A percentile compares a stretch with the other conserved stretches of the same genome.
phyloP scores from a whole-genome alignment of 2,329 filamentous ascomycete species.

The Colletotrichum sojae region DNA sequence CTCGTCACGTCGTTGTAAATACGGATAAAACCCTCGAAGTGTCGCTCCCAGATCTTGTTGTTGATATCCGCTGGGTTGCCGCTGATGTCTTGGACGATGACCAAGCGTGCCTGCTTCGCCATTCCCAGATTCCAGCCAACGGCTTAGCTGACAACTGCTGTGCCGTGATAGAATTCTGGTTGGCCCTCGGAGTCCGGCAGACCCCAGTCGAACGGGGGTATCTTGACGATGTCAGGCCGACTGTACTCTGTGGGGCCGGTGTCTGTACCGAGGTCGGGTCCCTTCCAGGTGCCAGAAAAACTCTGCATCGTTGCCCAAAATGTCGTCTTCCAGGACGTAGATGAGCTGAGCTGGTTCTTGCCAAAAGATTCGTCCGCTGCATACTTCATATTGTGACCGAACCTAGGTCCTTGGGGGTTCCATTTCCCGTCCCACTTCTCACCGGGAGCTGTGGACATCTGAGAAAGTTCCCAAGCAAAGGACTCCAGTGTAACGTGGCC shows the following conservation, averaged over 20 bases:
- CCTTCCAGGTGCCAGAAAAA: too few relatives aligned
- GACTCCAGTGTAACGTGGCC: too few relatives aligned
- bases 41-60: background rate
- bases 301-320: background rate
- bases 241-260: too few relatives aligned
- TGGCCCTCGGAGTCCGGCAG: background rate
- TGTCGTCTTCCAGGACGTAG: constrained; percentile 6
- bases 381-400: background rate
- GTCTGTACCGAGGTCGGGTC: too few relatives aligned
- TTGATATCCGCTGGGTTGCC: background rate
- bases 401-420: background rate
- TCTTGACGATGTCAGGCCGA: too few relatives aligned
- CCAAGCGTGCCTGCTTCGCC: background rate
- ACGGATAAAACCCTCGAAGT: background rate
- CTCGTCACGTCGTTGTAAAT: constrained; percentile 10
- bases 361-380: background rate
- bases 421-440: background rate
- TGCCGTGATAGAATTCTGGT: background rate
- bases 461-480: background rate
- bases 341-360: background rate
- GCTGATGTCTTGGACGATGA: background rate
- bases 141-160: background rate
- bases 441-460: background rate
- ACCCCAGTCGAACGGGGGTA: constrained; percentile 5
- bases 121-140: background rate